A percentile compares a stretch with the other conserved stretches of the same genome.
phyloP scores from a whole-genome alignment of 495 filamentous ascomycete genomes.

The Neohortaea acidophila region DNA sequence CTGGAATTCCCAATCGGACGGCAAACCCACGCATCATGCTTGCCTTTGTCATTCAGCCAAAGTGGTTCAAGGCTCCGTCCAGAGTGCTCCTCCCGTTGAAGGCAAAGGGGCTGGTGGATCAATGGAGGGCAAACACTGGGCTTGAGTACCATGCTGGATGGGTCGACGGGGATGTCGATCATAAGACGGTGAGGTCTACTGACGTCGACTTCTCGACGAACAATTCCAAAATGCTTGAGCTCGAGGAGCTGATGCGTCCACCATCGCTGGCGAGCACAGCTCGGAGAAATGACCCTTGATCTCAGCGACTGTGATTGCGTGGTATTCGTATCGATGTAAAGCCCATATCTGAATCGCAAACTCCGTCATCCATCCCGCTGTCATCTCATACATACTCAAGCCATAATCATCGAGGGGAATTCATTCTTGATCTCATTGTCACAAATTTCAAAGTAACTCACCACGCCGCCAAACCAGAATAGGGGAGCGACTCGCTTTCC shows the following conservation, averaged over 20 bases:
- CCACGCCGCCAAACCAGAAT: constrained; percentile 17
- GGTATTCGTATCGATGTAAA: too few relatives aligned
- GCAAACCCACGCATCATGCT: constrained; percentile 40
- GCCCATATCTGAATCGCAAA: too few relatives aligned
- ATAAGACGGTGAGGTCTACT: constrained; percentile 10
- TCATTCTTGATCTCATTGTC: neutral
- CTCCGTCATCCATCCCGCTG: too few relatives aligned
- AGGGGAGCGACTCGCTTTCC: constrained; percentile 33
- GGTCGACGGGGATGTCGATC: constrained; percentile 16
- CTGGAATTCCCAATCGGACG: constrained; percentile 41
- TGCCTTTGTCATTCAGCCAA: constrained; percentile 31
- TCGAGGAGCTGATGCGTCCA: constrained; percentile 11
- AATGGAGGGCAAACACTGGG: constrained; percentile 11
- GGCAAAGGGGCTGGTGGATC: constrained; percentile 9
- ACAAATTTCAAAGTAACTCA: neutral
- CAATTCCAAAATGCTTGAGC: constrained; percentile 7
- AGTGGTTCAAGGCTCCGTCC: constrained; percentile 11
- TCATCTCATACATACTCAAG: too few relatives aligned
- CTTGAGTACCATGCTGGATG: constrained; percentile 8
- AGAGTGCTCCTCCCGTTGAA: constrained; percentile 10
- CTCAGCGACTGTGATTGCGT: too few relatives aligned
- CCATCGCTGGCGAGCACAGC: too few relatives aligned
- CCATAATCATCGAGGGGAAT: neutral
- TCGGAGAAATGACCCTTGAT: too few relatives aligned
- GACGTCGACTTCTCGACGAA: constrained; percentile 13